Conservation (phyloP, 2,329 filamentous ascomycete species). For the Fusarium succisae region DNA sequence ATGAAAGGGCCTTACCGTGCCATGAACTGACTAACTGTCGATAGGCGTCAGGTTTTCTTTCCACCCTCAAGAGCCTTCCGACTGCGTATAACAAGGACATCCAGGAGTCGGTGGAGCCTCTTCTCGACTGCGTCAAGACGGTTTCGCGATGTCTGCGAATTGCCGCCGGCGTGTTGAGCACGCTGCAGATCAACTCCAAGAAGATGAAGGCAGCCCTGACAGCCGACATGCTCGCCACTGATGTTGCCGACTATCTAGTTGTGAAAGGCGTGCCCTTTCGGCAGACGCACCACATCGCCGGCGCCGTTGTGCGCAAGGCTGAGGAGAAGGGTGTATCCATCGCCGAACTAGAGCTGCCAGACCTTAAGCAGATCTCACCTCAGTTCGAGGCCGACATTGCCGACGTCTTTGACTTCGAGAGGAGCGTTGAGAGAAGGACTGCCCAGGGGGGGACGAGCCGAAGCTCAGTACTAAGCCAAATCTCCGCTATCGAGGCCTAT, state of each 20-base stretch:
- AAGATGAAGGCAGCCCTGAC: neutral
- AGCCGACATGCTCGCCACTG: neutral
- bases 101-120: neutral
- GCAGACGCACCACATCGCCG: neutral
- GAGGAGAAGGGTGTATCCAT: neutral
- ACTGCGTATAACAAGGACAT: neutral
- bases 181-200: neutral
- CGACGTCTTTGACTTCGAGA: neutral
- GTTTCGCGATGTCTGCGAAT: neutral
- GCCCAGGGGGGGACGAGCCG: neutral
- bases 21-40: neutral
- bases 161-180: neutral
- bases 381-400: neutral
- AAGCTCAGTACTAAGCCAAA: neutral
- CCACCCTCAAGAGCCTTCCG: neutral
- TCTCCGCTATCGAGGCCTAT: neutral
- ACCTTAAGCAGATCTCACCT: neutral
- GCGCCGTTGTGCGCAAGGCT: neutral
- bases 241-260: neutral
- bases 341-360: neutral
- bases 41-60: neutral
- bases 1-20: neutral
- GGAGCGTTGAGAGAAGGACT: neutral
- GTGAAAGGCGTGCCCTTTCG: neutral
- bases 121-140: neutral